These are phyloP conservation scores for Coemansia sp. DNA, from an alignment of 192 early-diverging fungal genomes.

Conservation along the genomic window DNA sequence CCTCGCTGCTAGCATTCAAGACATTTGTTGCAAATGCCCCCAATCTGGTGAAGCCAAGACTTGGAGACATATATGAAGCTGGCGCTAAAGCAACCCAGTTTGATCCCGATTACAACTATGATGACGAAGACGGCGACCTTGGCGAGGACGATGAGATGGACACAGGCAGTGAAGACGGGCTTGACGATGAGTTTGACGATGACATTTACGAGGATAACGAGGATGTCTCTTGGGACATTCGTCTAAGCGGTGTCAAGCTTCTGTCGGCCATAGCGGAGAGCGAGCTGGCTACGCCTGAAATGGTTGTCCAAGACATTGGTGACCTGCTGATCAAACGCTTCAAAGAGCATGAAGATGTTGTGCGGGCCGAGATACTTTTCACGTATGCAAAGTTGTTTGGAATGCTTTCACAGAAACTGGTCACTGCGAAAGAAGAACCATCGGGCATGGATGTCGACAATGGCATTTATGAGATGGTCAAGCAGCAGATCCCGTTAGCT, in stretches of 20 bases:
- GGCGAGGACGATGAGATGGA: constrained; percentile 25
- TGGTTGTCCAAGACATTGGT: constrained; percentile 28
- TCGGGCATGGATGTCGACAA: constrained; percentile 30
- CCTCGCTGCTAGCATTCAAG: constrained; percentile 39
- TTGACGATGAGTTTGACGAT: constrained; percentile 48
- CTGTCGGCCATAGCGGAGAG: constrained; percentile 34
- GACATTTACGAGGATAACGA: constrained; percentile 50
- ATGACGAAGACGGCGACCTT: constrained; percentile 17
- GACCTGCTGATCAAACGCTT: constrained; percentile 24
- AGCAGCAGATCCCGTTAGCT: constrained; percentile 23
- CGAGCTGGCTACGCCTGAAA: constrained; percentile 12
- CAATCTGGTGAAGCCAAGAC: constrained; percentile 7
- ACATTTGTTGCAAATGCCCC: constrained; percentile 32
- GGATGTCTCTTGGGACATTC: constrained; percentile 46
- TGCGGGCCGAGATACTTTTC: constrained; percentile 40
- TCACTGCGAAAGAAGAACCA: not conserved
- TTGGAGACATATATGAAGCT: constrained; percentile 27
- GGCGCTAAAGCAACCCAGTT: constrained; percentile 25
- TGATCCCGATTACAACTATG: constrained; percentile 52
- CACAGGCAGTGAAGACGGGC: constrained; percentile 30
- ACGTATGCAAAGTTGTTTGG: constrained; percentile 31
- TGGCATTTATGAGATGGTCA: constrained; percentile 10
- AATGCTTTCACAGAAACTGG: constrained; percentile 1
- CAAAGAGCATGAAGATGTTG: constrained; percentile 46
- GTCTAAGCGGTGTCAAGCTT: constrained; percentile 46